Evolutionary conservation across 192 early-diverging fungal genomes (phyloP), one percentile per base, ranked within the genome.

Genomic region (Funneliformis mosseae): DNA sequence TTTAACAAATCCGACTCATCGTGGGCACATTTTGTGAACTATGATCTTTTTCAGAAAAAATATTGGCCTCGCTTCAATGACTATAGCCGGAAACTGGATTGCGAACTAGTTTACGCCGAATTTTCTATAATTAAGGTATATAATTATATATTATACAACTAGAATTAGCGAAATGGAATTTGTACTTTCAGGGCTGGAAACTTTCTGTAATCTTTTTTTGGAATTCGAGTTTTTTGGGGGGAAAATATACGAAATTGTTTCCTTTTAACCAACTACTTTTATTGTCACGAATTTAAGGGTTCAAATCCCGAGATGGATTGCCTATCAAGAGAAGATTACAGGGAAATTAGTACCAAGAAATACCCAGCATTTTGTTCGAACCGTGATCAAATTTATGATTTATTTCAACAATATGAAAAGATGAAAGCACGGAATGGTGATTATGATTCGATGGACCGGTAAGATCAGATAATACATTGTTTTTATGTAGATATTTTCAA

Each of bases 311-410:
- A 76, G 5, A 59, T 33, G 5, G 59, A 39, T 21, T 27, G 8
- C 39, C n/a, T 76, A 76, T 76, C 59, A 76, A 76, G 74, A 43
- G 74, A 76, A 12, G 59, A 62, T 12, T 76, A 76, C 18, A 27
- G 11, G 11, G 21, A 14, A 1, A 61, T 76, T n/a, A 76, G 55
- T 33, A 76, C 74, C 10, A 76, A 76, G 11, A 76, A 41, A 38
- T 76, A 62, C 27, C 74, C 74, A 21, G n/a, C 14, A 62, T 76
- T 76, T 14, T 33, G 42, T n/a, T 16, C 38, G 11, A 61, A 76
- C n/a, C 74, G 74, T 28, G 55, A 76, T 61, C 33, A 76, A 8
- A 45, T 76, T 76, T 76, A 76, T 63, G 38, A 76, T n/a, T 41
- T 76, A 23, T 76, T 76, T 76, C 43, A 62, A 63, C 59, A 25